Evolutionary conservation across 2,329 filamentous ascomycete genomes (phyloP).

Genomic region (Aspergillus tubingensis): DNA sequence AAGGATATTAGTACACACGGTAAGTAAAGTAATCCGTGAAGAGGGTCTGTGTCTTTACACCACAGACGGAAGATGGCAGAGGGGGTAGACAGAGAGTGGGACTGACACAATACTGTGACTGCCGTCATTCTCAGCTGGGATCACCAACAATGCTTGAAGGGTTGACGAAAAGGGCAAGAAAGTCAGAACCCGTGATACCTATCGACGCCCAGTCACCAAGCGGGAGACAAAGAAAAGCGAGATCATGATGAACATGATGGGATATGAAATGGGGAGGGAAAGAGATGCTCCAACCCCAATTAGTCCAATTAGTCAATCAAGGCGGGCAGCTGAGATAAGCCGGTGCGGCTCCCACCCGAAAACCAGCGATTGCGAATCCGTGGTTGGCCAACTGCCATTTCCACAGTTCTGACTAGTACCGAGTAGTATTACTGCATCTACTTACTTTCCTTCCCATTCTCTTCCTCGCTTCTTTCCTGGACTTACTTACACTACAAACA

Average conservation of each 20-base stretch:
- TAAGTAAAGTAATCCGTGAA: background rate
- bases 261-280: too few species aligned
- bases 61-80: background rate
- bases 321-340: background rate
- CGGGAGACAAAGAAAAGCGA: too few species aligned
- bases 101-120: too few species aligned
- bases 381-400: background rate
- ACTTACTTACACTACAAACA: background rate
- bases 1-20: background rate
- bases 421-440: too few species aligned
- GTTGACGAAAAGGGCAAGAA: too few species aligned
- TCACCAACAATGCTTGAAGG: too few species aligned
- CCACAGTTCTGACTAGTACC: background rate
- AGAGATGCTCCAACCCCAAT: too few species aligned
- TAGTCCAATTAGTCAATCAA: too few species aligned
- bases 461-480: background rate
- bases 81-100: background rate
- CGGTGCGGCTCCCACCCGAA: background rate
- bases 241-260: too few species aligned
- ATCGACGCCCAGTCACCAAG: too few species aligned
- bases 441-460: background rate
- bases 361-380: background rate
- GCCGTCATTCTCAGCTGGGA: too few species aligned
- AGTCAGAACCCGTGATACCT: too few species aligned
- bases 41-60: background rate